These are phyloP conservation scores for Pleurostoma richardsiae DNA, from an alignment of 2,329 filamentous ascomycete genomes.

Conservation along the genomic window DNA sequence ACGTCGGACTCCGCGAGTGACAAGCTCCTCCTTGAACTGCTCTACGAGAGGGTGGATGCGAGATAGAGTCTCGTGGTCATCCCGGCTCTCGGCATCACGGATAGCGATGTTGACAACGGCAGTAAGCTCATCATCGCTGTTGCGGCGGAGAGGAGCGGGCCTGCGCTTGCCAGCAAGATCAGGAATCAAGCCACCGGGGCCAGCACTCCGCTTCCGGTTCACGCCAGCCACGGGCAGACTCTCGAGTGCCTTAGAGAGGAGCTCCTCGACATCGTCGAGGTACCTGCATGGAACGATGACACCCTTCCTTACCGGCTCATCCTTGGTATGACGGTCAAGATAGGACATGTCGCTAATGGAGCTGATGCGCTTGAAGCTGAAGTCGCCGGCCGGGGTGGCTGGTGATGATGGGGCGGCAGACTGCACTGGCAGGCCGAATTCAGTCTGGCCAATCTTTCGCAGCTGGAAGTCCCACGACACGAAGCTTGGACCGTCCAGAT, in stretches of 20 bases:
- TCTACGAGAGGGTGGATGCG: conserved; percentile 73
- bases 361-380: conserved; percentile 73
- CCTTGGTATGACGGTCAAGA: conserved; percentile 64
- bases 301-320: conserved; percentile 83
- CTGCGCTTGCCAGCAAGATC: conserved; percentile 72
- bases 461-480: conserved; percentile 95
- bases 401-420: conserved; percentile 81
- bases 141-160: conserved; percentile 42
- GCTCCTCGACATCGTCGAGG: conserved; percentile 89
- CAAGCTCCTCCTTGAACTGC: conserved; percentile 77
- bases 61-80: conserved; percentile 74
- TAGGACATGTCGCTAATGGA: conserved; percentile 98
- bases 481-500: conserved; percentile 58
- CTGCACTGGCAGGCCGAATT: conserved; percentile 77
- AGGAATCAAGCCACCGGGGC: conserved; percentile 51
- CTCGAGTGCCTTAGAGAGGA: conserved; percentile 78
- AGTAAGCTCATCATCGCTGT: conserved; percentile 71
- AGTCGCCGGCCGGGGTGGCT: conserved; percentile 62
- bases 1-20: conserved; percentile 76
- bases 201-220: conserved; percentile 48
- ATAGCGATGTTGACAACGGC: conserved; percentile 92
- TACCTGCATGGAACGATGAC: conserved; percentile 92
- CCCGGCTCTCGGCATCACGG: conserved; percentile 76
- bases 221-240: conserved; percentile 57
- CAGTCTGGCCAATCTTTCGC: conserved; percentile 85